phyloP scores from a whole-genome alignment of 1,284 basidiomycete species.

The Ustilago nuda region DNA sequence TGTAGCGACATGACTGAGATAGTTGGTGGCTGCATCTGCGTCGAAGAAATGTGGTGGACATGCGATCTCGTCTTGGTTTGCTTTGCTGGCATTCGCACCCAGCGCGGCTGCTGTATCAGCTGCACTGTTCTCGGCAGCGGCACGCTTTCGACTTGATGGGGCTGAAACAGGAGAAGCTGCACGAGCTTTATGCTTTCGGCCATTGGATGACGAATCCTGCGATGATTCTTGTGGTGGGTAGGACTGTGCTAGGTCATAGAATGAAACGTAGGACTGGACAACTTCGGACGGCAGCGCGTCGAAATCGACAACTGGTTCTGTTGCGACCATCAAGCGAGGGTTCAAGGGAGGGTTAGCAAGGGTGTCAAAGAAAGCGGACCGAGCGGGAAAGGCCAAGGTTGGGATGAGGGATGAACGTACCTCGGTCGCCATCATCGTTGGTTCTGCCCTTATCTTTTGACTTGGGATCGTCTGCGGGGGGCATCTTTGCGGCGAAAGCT shows the following conservation, averaged over 20 bases:
- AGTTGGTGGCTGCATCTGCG: slow-evolving; percentile 52
- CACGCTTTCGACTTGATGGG: slow-evolving; percentile 32
- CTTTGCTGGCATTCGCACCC: slow-evolving; percentile 18
- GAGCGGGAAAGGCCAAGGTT: neutral
- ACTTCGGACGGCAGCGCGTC: slow-evolving; percentile 50
- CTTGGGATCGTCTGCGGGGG: slow-evolving; percentile 30
- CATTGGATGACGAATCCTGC: slow-evolving; percentile 23
- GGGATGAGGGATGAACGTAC: slow-evolving; percentile 4
- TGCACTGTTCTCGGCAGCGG: slow-evolving; percentile 28
- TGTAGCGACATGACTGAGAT: slow-evolving; percentile 54
- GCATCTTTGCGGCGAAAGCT: slow-evolving; percentile 9
- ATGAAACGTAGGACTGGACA: slow-evolving; percentile 55
- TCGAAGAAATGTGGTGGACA: slow-evolving; percentile 61
- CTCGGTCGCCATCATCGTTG: slow-evolving; percentile 37
- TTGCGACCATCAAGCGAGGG: neutral
- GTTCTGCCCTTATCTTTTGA: slow-evolving; percentile 32
- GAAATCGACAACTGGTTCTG: slow-evolving; percentile 58
- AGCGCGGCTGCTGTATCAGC: slow-evolving; percentile 26
- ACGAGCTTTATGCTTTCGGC: slow-evolving; percentile 39
- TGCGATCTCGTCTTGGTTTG: slow-evolving; percentile 43
- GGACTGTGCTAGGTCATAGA: slow-evolving; percentile 53
- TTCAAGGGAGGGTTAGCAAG: no score
- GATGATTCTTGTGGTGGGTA: slow-evolving; percentile 53
- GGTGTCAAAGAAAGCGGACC: neutral
- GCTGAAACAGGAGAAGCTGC: slow-evolving; percentile 21